Base-by-base conservation (phyloP, 805 yeast genomes). In the Yarrowia osloensis region DNA sequence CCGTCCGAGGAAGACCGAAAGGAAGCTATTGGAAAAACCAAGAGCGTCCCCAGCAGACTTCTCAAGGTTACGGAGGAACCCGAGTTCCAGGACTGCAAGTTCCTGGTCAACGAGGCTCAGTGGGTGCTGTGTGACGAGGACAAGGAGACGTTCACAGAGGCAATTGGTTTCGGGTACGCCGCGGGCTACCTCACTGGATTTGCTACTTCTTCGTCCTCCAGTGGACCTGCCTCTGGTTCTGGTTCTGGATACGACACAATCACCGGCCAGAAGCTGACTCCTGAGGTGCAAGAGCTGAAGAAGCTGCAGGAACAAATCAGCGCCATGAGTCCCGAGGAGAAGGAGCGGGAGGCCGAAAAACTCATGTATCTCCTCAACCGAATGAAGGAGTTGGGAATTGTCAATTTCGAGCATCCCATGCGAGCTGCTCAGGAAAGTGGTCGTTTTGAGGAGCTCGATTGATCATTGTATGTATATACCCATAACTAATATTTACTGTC, bases 301-400 rank as follows among this genome's bases (percentile, higher is more conserved):
- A 21, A 65, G 17, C 55, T 29, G 9, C 37, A 62, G 26, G 37
- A 22, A 3, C 28, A 12, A 3, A 59, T 69, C 8, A 71, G 69
- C 17, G 76, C 73, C 1, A 75, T 80, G 77, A 76, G 81, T 1
- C 76, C 76, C 9, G 82, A 78, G 61, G 84, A 81, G 67, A 80
- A 81, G 70, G 81, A 78, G 69, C 70, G 70, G 8, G 84, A 81
- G 69, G 84, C 84, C 2, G 84, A 81, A 65, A 75, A 80, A 68
- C 69, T 81, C 67, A 81, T 79, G 71, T 76, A 74, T 4, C 65
- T 80, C 7, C 80, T 81, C 68, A 82, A 80, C 52, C 71, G 82
- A 70, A 77, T 80, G 74, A 80, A 77, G 68, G 74, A 73, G 59
- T 73, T 74, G 50, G 79, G 81, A 2, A 74, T 76, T 1, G 75